These are phyloP conservation scores for Geosmithia morbida DNA, from an alignment of 2,329 filamentous ascomycete genomes.

Conservation along the genomic window DNA sequence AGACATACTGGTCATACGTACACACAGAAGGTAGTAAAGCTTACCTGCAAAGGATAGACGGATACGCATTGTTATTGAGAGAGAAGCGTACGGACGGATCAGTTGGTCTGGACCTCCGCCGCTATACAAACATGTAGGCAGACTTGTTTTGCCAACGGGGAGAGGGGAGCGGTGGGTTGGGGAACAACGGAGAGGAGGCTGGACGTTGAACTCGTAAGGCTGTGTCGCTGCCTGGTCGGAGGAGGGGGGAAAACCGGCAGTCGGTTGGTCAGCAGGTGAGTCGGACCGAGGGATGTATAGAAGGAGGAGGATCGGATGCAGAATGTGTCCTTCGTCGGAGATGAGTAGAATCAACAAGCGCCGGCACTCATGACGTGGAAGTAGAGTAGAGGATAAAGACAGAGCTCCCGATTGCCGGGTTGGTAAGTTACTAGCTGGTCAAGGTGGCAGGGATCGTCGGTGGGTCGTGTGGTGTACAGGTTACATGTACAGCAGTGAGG, in stretches of 20 bases:
- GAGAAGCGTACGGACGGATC: not conserved
- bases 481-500: no score
- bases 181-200: not conserved
- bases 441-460: slow-evolving; percentile 1
- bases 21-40: slow-evolving; percentile 14
- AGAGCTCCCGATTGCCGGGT: not conserved
- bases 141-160: not conserved
- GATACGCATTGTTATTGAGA: slow-evolving; percentile 52
- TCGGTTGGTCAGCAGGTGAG: not conserved
- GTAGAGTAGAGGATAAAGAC: not conserved
- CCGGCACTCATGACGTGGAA: not conserved
- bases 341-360: not conserved
- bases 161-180: not conserved
- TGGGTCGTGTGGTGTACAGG: no score
- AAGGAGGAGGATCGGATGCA: no score
- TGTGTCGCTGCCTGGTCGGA: not conserved
- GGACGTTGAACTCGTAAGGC: not conserved
- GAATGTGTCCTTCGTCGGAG: not conserved
- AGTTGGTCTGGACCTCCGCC: no score
- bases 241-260: not conserved
- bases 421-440: not conserved
- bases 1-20: not conserved
- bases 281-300: not conserved
- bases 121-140: not conserved
- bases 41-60: slow-evolving; percentile 78